Conservation (phyloP, 441 rosid genomes). For the Melianthus villosus region DNA sequence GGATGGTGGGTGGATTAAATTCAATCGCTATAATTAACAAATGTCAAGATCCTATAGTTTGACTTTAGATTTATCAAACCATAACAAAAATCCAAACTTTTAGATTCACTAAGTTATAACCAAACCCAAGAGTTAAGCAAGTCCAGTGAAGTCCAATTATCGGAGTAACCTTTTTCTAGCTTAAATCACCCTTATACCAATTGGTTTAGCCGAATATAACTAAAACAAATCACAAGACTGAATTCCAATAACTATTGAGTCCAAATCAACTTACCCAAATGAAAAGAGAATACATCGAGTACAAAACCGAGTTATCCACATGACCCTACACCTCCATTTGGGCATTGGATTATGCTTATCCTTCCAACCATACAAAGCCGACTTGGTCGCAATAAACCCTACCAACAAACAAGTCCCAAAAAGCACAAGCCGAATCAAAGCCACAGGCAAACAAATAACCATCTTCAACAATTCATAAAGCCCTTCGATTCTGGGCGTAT, state of each 20-base stretch:
- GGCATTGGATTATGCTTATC: slow-evolving; percentile 82
- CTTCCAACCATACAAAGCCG: slow-evolving; percentile 69
- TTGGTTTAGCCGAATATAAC: too few species aligned
- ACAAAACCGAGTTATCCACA: slow-evolving; percentile 77
- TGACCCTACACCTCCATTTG: slow-evolving; percentile 57
- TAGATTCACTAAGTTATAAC: too few species aligned
- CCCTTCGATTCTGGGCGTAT: slow-evolving; percentile 37
- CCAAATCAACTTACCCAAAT: slow-evolving; percentile 54
- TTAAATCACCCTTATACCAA: too few species aligned
- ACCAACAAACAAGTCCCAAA: slow-evolving; percentile 43
- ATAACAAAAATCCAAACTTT: too few species aligned
- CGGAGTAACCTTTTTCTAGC: too few species aligned
- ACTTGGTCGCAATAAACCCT: slow-evolving; percentile 54
- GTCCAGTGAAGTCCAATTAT: too few species aligned
- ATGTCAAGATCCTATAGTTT: too few species aligned
- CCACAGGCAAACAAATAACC: slow-evolving; percentile 54
- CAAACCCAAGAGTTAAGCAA: too few species aligned
- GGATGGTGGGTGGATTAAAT: background rate
- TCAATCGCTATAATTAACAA: background rate
- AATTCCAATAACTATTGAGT: too few species aligned
- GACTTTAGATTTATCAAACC: too few species aligned
- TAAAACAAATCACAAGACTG: background rate
- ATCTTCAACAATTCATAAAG: slow-evolving; percentile 62
- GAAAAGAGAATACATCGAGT: slow-evolving; percentile 71
- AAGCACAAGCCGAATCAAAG: slow-evolving; percentile 36